Evolutionary conservation across 805 yeast species (phyloP), one percentile per base, ranked within the genome.

Genomic region (Jamesozyma piceae): DNA sequence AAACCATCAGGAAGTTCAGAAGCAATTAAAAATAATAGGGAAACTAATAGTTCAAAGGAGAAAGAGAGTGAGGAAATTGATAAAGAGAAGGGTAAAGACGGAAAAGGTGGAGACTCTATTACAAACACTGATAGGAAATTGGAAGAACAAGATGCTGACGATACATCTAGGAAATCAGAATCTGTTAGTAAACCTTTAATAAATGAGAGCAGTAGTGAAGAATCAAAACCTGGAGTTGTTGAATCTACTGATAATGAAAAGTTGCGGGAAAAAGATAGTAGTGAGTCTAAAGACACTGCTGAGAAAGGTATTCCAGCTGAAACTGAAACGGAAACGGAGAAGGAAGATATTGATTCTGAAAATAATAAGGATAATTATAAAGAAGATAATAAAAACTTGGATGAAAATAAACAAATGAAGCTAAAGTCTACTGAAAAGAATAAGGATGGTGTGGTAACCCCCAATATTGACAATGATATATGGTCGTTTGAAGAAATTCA

Each of bases 401-500:
- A 21, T n/a, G 15, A 13, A 24, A 24, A 8, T 11, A 24, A 24
- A 8, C 28, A 24, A 24, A 11, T 8, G 6, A 11, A 13, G 11
- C 19, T 26, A 4, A 24, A 24, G 28, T 6, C 5, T 8, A 24
- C 20, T 18, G 31, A 36, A 26, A 3, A 17, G 11, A 5, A 17
- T 9, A 24, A 24, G 28, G 28, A 24, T 24, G 28, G 11, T 8
- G 10, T 8, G 28, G 11, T 8, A 24, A n/a, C 18, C n/a, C 19
- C 9, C 40, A 42, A 17, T 39, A 38, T 38, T 31, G 38, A 19
- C 14, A 33, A 19, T 33, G 15, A 33, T 15, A 14, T 18, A 10
- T 88, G 97, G 95, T 65, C 74, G 2, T 83, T 72, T 49, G 80
- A 79, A 38, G 97, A 92, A 60, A 85, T 95, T 0, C 66, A 67